These are phyloP conservation scores for Hemisphaericaspora subhashii DNA, from an alignment of 1,139 yeast genomes.

Conservation along the genomic window DNA sequence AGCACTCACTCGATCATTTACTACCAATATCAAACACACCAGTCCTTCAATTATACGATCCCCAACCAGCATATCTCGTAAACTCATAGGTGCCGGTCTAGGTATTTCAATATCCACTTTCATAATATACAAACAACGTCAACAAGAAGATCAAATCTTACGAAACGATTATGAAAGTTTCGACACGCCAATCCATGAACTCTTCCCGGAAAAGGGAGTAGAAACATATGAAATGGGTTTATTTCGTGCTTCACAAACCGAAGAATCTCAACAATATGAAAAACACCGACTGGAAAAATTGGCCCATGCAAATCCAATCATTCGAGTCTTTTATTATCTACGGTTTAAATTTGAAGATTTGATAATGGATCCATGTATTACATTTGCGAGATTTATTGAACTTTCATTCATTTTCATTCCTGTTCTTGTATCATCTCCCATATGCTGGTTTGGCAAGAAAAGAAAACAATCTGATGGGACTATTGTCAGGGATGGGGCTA, in stretches of 20 bases:
- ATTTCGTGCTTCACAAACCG: slow-evolving; percentile 60
- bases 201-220: slow-evolving; percentile 45
- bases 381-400: slow-evolving; percentile 68
- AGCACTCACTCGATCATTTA: not conserved
- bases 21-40: not conserved
- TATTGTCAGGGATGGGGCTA: slow-evolving; percentile 57
- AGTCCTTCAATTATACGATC: not conserved
- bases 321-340: slow-evolving; percentile 33
- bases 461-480: slow-evolving; percentile 27
- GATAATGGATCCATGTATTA: slow-evolving; percentile 66
- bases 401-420: slow-evolving; percentile 70
- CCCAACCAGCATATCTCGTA: not conserved
- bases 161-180: slow-evolving; percentile 36
- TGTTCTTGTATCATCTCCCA: slow-evolving; percentile 61
- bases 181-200: slow-evolving; percentile 35
- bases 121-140: slow-evolving; percentile 5
- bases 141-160: slow-evolving; percentile 13
- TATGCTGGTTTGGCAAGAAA: slow-evolving; percentile 59
- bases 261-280: slow-evolving; percentile 32
- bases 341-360: slow-evolving; percentile 51
- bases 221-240: slow-evolving; percentile 73
- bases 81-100: slow-evolving; percentile 2
- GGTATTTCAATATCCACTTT: slow-evolving; percentile 9
- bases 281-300: slow-evolving; percentile 26
- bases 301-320: slow-evolving; percentile 22